phyloP scores from a whole-genome alignment of 352 stramenopile genomes.

The Chrysophaeum taylorii region DNA sequence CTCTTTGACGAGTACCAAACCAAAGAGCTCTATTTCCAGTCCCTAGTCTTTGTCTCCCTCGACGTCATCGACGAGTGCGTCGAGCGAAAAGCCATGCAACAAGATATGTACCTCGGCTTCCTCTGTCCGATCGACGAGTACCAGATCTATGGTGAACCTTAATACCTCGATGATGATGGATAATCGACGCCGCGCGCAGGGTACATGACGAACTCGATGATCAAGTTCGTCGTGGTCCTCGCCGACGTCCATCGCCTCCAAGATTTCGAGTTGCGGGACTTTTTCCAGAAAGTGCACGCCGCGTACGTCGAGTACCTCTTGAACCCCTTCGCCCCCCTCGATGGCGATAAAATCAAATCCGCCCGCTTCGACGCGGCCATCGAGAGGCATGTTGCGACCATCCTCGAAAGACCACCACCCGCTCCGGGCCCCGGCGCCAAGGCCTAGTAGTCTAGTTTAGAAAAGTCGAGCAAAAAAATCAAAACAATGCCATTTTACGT shows the following conservation, averaged over 20 bases:
- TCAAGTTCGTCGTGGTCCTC: neutral
- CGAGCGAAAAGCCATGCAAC: neutral
- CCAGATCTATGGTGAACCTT: conserved; percentile 8
- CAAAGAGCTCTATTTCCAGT: conserved; percentile 7
- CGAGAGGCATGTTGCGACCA: neutral
- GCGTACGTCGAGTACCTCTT: conserved; percentile 1
- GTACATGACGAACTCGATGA: conserved; percentile 2
- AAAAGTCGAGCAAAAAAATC: too few relatives aligned
- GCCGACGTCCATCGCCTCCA: neutral
- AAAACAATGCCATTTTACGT: too few relatives aligned
- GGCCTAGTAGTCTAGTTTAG: too few relatives aligned
- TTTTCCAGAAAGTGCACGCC: neutral
- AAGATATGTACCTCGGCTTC: conserved; percentile 11
- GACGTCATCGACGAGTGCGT: conserved; percentile 6
- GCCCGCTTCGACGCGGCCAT: neutral
- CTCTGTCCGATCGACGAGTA: conserved; percentile 8
- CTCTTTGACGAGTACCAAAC: neutral
- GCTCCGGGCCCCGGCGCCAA: too few relatives aligned
- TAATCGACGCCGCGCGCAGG: neutral
- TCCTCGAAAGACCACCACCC: too few relatives aligned
- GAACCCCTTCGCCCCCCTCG: neutral
- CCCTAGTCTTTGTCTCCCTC: neutral
- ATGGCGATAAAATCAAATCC: neutral
- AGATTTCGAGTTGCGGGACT: neutral
- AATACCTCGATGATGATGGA: neutral